Base-by-base conservation (phyloP, 2,329 filamentous ascomycete genomes). In the Pyrenochaeta sp. region DNA sequence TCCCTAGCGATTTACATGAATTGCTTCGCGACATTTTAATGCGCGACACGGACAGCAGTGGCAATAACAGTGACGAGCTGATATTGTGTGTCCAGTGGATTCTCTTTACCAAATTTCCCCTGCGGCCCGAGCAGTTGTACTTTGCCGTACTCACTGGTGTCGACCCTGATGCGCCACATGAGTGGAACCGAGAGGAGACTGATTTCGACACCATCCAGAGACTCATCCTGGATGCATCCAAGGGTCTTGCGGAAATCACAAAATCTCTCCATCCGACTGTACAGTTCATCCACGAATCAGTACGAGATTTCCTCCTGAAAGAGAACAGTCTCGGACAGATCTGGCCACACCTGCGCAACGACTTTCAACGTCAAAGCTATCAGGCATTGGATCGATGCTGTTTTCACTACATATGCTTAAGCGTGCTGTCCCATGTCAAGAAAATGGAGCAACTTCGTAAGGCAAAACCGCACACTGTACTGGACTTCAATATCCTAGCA, bases 91-190 rank as follows among this genome's bases (percentile, higher is more conserved):
- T 39, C 4, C 12, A 39, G n/a, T 39, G 36, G 36, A 15, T 39
- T 39, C 36, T 39, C n/a, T 39, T 39, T 19, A 10, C 36, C 5
- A 39, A 39, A 7, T 5, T 13, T 5, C 36, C 36, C 12, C 47
- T 81, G 44, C 46, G 19, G 13, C 52, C 34, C 32, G 37, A 56
- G 37, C 8, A 56, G 25, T 43, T 56, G 15, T 50, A 45, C 39
- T 44, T 50, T 25, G 53, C 46, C 25, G 25, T 56, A 5, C 27
- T 42, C 6, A 13, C 45, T 25, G 40, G 51, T 32, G 13, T 15
- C 45, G 45, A 34, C 8, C 6, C 24, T 30, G 32, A 36, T 9
- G 25, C 34, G 36, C 24, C 30, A 32, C 24, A 27, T 43, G 36
- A 32, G 22, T 22, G 24, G 37, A 32, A 39, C 27, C 19, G 42